phyloP scores from a whole-genome alignment of 257 asterid genomes.

The Scutellaria baicalensis region DNA sequence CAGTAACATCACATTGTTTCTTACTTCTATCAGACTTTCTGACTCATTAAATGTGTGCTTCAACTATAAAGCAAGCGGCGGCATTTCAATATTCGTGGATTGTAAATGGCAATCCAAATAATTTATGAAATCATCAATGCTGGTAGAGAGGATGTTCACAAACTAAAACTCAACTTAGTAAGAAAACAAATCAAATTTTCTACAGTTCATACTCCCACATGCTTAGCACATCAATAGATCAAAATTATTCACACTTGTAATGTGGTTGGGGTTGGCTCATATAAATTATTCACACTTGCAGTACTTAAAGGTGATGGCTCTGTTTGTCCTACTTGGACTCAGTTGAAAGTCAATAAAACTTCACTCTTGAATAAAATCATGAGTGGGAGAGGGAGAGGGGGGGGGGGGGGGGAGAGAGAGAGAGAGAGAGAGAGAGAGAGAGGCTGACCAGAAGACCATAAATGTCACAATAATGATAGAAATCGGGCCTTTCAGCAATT shows the following conservation, averaged over 20 bases:
- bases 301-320: background rate
- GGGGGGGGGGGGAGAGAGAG: background rate
- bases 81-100: background rate
- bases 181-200: background rate
- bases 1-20: background rate
- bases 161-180: background rate
- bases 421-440: slow-evolving; percentile 5
- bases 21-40: background rate
- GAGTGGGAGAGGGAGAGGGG: background rate
- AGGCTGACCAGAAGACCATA: slow-evolving; percentile 79
- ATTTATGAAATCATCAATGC: background rate
- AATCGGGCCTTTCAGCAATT: slow-evolving; percentile 94
- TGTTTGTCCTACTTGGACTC: background rate
- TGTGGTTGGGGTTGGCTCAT: background rate
- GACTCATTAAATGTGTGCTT: background rate
- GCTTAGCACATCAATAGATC: background rate
- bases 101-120: background rate
- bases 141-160: background rate
- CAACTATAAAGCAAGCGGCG: background rate
- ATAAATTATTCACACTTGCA: background rate
- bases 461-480: slow-evolving; percentile 82
- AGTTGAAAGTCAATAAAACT: background rate
- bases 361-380: background rate
- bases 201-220: background rate
- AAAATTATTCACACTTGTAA: no score